These are phyloP conservation scores for Microdochium bolleyi DNA, from an alignment of 2,329 filamentous ascomycete species.

Conservation along the genomic window DNA sequence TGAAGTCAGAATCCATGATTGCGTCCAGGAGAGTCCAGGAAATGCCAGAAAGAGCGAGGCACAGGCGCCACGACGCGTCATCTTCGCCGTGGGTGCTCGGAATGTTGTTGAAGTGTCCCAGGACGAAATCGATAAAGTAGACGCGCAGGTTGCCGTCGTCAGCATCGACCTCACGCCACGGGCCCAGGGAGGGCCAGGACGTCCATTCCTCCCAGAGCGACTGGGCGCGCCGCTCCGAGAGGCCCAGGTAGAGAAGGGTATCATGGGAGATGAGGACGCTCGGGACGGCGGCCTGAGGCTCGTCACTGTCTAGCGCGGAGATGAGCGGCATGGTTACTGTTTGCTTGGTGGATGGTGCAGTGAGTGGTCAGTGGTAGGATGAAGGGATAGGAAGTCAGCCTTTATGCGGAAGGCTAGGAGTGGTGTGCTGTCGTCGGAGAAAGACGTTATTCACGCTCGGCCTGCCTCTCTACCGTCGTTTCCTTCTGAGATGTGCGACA, in stretches of 20 bases:
- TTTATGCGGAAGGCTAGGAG: no score
- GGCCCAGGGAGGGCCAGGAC: slow-evolving; percentile 3
- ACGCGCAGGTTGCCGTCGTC: slow-evolving; percentile 1
- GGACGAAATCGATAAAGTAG: slow-evolving; percentile 7
- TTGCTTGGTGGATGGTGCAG: not conserved
- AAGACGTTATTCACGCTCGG: no score
- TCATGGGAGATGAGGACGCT: slow-evolving; percentile 6
- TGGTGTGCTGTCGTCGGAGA: no score
- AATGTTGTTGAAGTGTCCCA: slow-evolving; percentile 1
- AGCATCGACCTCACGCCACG: slow-evolving; percentile 6
- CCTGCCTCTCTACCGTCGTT: no score
- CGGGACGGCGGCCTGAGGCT: slow-evolving; percentile 6
- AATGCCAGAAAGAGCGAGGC: slow-evolving; percentile 5
- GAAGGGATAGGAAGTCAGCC: no score
- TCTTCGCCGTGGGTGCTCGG: slow-evolving; percentile 2
- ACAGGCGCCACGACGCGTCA: slow-evolving; percentile 3
- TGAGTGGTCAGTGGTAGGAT: not conserved
- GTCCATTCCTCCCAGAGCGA: slow-evolving; percentile 8
- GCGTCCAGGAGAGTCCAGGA: slow-evolving; percentile 3
- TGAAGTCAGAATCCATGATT: slow-evolving; percentile 11
- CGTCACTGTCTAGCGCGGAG: not conserved
- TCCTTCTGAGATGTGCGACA: no score
- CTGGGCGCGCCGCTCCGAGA: slow-evolving; percentile 5
- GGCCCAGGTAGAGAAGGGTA: slow-evolving; percentile 8
- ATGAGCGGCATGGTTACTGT: not conserved